A percentile compares a stretch with the other conserved stretches of the same genome.
Evolutionary conservation across 129 eudicot genomes (phyloP).

Genomic region (Centrapalus pauciflorus): DNA sequence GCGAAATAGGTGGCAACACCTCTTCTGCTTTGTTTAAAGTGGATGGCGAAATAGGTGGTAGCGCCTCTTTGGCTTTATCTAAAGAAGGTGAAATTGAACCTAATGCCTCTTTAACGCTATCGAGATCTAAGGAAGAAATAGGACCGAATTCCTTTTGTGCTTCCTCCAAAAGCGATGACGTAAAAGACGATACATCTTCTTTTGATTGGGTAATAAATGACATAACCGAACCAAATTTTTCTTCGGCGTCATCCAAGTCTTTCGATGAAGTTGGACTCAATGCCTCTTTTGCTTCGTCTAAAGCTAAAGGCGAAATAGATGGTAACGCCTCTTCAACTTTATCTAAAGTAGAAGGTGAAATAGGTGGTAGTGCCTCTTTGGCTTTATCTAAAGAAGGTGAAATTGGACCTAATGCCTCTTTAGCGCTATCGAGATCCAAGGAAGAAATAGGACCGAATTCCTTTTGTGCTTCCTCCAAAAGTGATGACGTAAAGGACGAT

Average conservation of each 20-base stretch:
- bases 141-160: conserved; percentile 6
- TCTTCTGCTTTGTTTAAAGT: background rate
- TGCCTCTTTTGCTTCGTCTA: background rate
- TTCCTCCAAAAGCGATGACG: conserved; percentile 1
- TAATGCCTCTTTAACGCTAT: background rate
- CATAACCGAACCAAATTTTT: conserved; percentile 4
- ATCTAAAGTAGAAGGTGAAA: background rate
- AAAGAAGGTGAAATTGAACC: background rate
- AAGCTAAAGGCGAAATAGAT: background rate
- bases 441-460: background rate
- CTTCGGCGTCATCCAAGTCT: conserved; percentile 9
- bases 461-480: background rate
- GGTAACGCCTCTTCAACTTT: background rate
- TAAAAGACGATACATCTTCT: background rate
- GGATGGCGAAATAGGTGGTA: background rate
- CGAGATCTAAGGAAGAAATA: background rate
- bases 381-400: background rate
- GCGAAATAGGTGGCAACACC: no score
- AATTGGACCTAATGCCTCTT: background rate
- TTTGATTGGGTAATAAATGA: conserved; percentile 16
- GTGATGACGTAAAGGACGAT: background rate
- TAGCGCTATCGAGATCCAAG: background rate
- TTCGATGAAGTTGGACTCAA: background rate
- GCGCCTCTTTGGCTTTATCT: background rate
- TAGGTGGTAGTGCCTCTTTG: background rate